Percentiles rank a stretch among this genome's conserved stretches.
Conservation (phyloP, 2,329 filamentous ascomycete species). For the Venturia nashicola region DNA sequence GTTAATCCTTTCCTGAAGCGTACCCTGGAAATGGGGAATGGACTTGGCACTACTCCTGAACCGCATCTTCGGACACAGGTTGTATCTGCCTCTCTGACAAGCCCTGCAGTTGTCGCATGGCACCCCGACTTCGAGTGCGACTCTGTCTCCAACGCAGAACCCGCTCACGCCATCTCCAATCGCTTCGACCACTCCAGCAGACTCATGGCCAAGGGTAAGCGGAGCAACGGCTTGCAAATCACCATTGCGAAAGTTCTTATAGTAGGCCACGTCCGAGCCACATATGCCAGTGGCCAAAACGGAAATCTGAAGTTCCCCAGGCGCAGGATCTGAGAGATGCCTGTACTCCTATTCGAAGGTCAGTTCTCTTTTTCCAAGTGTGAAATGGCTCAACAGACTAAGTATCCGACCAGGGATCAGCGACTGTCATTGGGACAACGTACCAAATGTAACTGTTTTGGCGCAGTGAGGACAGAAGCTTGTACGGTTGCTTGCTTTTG, state of each 20-base stretch:
- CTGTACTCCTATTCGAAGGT: slow-evolving; percentile 38
- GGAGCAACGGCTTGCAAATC: slow-evolving; percentile 55
- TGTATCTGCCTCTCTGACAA: slow-evolving; percentile 30
- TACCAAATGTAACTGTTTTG: slow-evolving; percentile 30
- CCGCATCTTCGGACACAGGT: slow-evolving; percentile 29
- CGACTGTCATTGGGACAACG: slow-evolving; percentile 10
- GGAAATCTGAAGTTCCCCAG: slow-evolving; percentile 51
- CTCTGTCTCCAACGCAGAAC: slow-evolving; percentile 27
- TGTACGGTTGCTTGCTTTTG: slow-evolving; percentile 24
- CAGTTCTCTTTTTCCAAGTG: slow-evolving; percentile 8
- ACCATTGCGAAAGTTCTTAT: slow-evolving; percentile 60
- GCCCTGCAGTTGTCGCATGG: slow-evolving; percentile 29
- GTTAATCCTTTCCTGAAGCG: slow-evolving; percentile 31
- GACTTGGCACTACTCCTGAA: slow-evolving; percentile 32
- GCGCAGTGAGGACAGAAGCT: slow-evolving; percentile 30
- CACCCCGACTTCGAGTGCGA: slow-evolving; percentile 29
- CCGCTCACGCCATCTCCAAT: slow-evolving; percentile 25
- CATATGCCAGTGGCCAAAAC: slow-evolving; percentile 57
- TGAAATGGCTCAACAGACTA: not conserved
- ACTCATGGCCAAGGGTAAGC: slow-evolving; percentile 41
- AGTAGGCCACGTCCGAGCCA: slow-evolving; percentile 59
- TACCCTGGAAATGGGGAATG: slow-evolving; percentile 30
- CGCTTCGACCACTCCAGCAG: slow-evolving; percentile 26
- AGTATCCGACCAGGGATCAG: not conserved
- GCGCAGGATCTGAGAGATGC: slow-evolving; percentile 39